Base-by-base conservation (phyloP, 1,284 basidiomycete genomes). In the Gomphus sp. region DNA sequence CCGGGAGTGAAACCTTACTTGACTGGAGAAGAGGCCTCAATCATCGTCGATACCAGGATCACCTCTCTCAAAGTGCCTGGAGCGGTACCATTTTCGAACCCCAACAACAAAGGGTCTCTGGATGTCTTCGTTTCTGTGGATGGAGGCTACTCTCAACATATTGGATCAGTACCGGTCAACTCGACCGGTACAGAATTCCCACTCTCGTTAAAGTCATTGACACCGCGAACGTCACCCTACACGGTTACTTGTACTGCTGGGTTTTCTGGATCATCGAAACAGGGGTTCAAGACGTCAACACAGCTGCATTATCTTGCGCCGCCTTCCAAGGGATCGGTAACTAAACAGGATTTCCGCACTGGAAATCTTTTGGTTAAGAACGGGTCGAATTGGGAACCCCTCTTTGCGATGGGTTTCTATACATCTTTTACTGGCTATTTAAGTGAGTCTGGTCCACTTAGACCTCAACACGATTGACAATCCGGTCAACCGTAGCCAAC, bases 331-430 rank as follows among this genome's bases (percentile, higher is more conserved):
- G 73, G 66, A 4, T 76, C 78, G 4, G 82, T 82, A 6, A 83
- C 82, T 0, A 89, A 88, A 68, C 81, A 87, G 74, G 88, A 90
- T 66, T 67, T 80, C 61, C 74, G 83, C 48, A 88, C 85, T 1
- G 87, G 87, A 3, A 82, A 80, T 0, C 63, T 89, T 55, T 72
- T 89, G 41, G 84, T 83, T 4, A 76, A 79, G 12, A 70, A 71
- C 52, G 74, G 73, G 6, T 80, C 80, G 1, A 65, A 67, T 5
- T 89, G 82, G 66, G 74, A 78, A 44, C 76, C 82, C 0, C 74
- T 90, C 0, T 80, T 89, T 55, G 85, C 87, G 0, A 77, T 88
- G 56, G 88, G 88, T 2, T 90, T 86, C 67, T 90, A 88, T 66
- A 88, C 87, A 0, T 72, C 74, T 45, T 89, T 87, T 60, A 76